phyloP scores from a whole-genome alignment of 345 rosid genomes.

The Corymbia maculata region DNA sequence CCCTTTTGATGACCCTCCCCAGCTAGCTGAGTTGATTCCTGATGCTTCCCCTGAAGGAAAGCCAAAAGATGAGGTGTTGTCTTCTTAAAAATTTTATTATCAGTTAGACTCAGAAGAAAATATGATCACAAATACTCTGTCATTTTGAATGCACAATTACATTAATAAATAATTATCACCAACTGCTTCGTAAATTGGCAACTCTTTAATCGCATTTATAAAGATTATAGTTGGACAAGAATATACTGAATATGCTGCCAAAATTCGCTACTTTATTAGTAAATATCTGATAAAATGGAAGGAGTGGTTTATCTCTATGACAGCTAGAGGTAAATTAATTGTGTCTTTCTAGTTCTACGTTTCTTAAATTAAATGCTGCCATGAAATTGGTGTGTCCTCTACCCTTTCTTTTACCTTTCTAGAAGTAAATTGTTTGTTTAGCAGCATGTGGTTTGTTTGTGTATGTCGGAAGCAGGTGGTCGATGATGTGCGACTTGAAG shows the following conservation, averaged over 20 bases:
- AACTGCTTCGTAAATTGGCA: neutral
- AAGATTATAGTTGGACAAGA: neutral
- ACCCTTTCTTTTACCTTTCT: neutral
- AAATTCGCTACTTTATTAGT: neutral
- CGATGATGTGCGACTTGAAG: slow-evolving; percentile 86
- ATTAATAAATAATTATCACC: neutral
- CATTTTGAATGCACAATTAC: neutral
- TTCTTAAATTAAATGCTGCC: neutral
- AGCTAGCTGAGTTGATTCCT: slow-evolving; percentile 66
- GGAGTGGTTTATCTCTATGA: neutral
- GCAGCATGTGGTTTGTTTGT: neutral
- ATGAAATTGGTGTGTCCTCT: neutral
- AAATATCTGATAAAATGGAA: neutral
- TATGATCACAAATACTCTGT: neutral
- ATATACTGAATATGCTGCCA: neutral
- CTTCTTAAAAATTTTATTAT: neutral
- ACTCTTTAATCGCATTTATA: neutral
- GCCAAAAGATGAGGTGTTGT: slow-evolving; percentile 76
- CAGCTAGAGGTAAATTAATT: neutral
- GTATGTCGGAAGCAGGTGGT: slow-evolving; percentile 31
- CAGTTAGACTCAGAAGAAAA: neutral
- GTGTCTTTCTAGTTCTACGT: neutral
- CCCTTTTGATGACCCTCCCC: slow-evolving; percentile 87
- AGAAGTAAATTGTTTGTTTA: neutral
- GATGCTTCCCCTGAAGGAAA: slow-evolving; percentile 91